Conservation (phyloP, 192 early-diverging fungal genomes). For the Coemansia sp. region DNA sequence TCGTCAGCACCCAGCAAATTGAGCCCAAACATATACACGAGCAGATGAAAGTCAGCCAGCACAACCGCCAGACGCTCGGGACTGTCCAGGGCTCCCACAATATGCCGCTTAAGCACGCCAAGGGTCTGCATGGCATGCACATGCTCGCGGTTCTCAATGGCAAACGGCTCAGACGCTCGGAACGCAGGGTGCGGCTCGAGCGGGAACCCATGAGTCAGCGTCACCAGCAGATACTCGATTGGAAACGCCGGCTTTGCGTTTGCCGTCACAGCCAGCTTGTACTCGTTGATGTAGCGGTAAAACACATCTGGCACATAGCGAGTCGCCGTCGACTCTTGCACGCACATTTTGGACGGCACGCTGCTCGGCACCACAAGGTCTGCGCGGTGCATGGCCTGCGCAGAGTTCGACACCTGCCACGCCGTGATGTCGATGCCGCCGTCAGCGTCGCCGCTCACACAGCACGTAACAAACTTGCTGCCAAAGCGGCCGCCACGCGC, state of each 20-base stretch:
- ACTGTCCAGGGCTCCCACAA: constrained; percentile 34
- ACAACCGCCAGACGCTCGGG: constrained; percentile 48
- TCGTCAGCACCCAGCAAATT: constrained; percentile 67
- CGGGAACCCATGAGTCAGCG: constrained; percentile 91
- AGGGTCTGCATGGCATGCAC: constrained; percentile 61
- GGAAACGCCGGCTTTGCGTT: constrained; percentile 95
- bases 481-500: constrained; percentile 78
- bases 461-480: constrained; percentile 92
- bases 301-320: constrained; percentile 96
- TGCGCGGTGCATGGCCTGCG: constrained; percentile 87
- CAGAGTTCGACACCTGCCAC: constrained; percentile 91
- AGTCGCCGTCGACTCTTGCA: constrained; percentile 68
- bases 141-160: constrained; percentile 77
- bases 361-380: constrained; percentile 87
- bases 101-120: constrained; percentile 57
- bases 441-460: constrained; percentile 87
- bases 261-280: constrained; percentile 80
- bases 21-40: constrained; percentile 67
- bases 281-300: constrained; percentile 96
- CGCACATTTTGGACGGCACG: constrained; percentile 82
- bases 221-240: constrained; percentile 93
- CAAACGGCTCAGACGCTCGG: constrained; percentile 58
- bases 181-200: constrained; percentile 76
- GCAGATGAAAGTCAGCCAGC: constrained; percentile 84
- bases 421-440: constrained; percentile 80